Evolutionary conservation across 208 protist genomes (phyloP).

Genomic region (Leishmania aethiopica): DNA sequence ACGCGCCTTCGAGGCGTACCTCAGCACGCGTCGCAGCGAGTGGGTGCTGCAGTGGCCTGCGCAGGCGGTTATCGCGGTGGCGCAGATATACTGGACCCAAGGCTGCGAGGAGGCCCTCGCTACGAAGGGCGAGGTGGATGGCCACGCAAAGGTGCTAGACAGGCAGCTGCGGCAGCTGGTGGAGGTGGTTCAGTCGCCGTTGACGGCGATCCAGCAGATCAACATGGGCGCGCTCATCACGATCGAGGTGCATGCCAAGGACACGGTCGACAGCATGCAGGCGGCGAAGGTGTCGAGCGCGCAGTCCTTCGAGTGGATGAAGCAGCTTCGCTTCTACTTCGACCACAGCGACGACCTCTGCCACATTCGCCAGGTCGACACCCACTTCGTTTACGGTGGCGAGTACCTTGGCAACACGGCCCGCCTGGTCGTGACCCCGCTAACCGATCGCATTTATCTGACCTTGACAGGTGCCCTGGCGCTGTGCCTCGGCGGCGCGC

Average conservation of each 20-base stretch:
- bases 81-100: constrained; percentile 95
- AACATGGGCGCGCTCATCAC: constrained; percentile 97
- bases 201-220: constrained; percentile 83
- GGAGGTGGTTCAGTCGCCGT: constrained; percentile 91
- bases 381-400: constrained; percentile 95
- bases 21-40: constrained; percentile 59
- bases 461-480: constrained; percentile 95
- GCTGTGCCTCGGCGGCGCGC: constrained; percentile 94
- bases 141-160: constrained; percentile 66
- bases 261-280: constrained; percentile 91
- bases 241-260: constrained; percentile 97
- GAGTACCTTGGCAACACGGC: constrained; percentile 98
- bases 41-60: constrained; percentile 94
- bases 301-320: constrained; percentile 97
- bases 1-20: constrained; percentile 67
- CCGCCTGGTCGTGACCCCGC: constrained; percentile 96
- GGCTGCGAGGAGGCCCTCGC: constrained; percentile 92
- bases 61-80: constrained; percentile 92
- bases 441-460: constrained; percentile 97
- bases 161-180: constrained; percentile 90
- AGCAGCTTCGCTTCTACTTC: constrained; percentile 98
- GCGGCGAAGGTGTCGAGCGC: constrained; percentile 53
- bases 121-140: constrained; percentile 62
- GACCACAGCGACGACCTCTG: constrained; percentile 80
- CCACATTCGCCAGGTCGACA: constrained; percentile 95